Evolutionary conservation across 176 grass and related monocot genomes (phyloP), one percentile per base, ranked within the genome.

Genomic region (Carex kokanica): DNA sequence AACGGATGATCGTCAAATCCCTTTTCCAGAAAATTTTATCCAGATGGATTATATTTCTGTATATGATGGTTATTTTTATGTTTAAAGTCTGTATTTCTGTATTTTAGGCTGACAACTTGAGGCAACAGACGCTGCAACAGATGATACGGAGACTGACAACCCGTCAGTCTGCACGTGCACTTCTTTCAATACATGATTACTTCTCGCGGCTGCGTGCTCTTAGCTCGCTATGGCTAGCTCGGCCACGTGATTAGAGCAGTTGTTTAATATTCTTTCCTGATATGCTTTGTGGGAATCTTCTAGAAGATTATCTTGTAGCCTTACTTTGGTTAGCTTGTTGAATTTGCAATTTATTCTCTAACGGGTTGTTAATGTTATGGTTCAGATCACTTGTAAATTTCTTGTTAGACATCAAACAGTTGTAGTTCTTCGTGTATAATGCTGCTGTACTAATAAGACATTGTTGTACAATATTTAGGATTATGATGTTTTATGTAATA

Each of bases 201-300:
- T 93, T 87, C 29, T 97, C 94, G 10, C 89, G 94, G 60, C 87
- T 97, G 25, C 91, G 91, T 2, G 94, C 94, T 24, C 83, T 97
- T 80, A 97, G 94, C 73, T 97, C 94, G 31, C 89, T 97, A 68
- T 97, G 94, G 94, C 88, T 97, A 68, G 94, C 94, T 45, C 87
- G 94, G 54, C 94, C 94, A 36, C 83, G 88, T 23, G 94, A 97
- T 60, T 93, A 87, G 64, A 87, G 64, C 7, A 36, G 18, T 36
- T 81, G 78, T 3, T 63, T 81, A 41, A 34, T 45, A 60, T 27
- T 64, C 20, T 41, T 82, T 82, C 20, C 51, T 55, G 49, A 77
- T 77, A 77, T 55, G 49, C 13, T 38, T 25, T 40, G 66, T 45
- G 58, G 58, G 23, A 59, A 59, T 59, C 75, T 80, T 80, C 55